Base-by-base conservation (phyloP, 2,329 filamentous ascomycete genomes). In the Monosporascus sp. region DNA sequence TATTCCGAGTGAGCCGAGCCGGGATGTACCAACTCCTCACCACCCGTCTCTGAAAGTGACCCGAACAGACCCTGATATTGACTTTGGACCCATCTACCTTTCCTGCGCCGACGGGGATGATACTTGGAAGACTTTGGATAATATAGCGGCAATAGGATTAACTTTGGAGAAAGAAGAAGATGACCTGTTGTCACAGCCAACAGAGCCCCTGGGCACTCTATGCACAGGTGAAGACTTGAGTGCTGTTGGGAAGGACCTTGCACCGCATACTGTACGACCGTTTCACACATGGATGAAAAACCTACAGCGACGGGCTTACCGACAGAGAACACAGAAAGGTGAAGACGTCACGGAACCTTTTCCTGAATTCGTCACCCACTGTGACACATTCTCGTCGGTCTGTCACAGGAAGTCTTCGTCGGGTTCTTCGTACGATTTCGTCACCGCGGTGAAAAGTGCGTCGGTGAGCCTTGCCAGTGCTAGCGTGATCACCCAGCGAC, bases 371-470 rank as follows among this genome's bases (percentile, higher is more conserved):
- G 55, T 61, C 9, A 60, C 65, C 24, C 58, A 64, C 11, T 60
- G 63, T 22, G 60, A 61, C 52, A 43, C 60, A 63, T 48, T 61
- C 58, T 48, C 56, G 52, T 40, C 55, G 59, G 53, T 74, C 69
- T 43, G 70, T 60, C 78, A 79, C 61, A 76, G 80, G 54, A 79
- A 83, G 52, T 84, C 82, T 7, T 88, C 87, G 2, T 89, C 89
- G 14, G 80, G 80, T 1, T 90, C 88, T 7, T 95, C 91, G 0
- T 84, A 89, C 55, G 87, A 82, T 2, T 91, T 92, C 64, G 83
- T 97, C 40, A 84, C 86, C n/a, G 87, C 84, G 17, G 80, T 95
- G 60, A 91, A 87, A 67, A 94, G 90, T 57, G 88, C 89, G 50
- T 92, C 87, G 55, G 78, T 90, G 55, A 96, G 91, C 55, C 75